phyloP scores from a whole-genome alignment of 805 yeast species.

The Pichia sporocuriosa region DNA sequence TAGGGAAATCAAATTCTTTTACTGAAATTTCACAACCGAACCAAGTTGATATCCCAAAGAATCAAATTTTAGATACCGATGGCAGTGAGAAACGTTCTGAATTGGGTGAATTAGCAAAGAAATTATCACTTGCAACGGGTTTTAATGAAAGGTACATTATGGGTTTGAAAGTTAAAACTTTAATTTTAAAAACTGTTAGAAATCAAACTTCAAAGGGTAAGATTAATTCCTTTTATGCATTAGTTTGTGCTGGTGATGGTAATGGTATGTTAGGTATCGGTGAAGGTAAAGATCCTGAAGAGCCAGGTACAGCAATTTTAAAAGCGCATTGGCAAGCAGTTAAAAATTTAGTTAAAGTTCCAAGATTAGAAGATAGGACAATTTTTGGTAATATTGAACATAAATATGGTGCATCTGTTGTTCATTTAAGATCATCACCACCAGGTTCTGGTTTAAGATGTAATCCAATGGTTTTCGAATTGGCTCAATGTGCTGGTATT shows the following conservation, averaged over 20 bases:
- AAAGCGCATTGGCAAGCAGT: slow-evolving; percentile 94
- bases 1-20: slow-evolving; percentile 17
- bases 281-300: slow-evolving; percentile 83
- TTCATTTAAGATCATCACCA: slow-evolving; percentile 79
- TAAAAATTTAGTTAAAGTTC: slow-evolving; percentile 71
- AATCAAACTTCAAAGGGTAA: slow-evolving; percentile 93
- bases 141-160: slow-evolving; percentile 55
- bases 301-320: slow-evolving; percentile 63
- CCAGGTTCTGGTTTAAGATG: slow-evolving; percentile 92
- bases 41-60: slow-evolving; percentile 19
- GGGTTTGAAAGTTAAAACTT: slow-evolving; percentile 55
- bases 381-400: slow-evolving; percentile 76
- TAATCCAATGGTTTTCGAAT: slow-evolving; percentile 81
- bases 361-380: slow-evolving; percentile 87
- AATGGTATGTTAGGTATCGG: slow-evolving; percentile 94
- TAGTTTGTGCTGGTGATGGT: slow-evolving; percentile 87
- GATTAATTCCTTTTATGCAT: slow-evolving; percentile 70
- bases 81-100: slow-evolving; percentile 21
- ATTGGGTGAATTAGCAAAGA: slow-evolving; percentile 39
- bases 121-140: slow-evolving; percentile 59
- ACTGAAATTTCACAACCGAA: slow-evolving; percentile 24
- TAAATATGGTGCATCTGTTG: slow-evolving; percentile 81
- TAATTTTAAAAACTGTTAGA: slow-evolving; percentile 72
- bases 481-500: slow-evolving; percentile 90
- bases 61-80: slow-evolving; percentile 18